Percentiles rank a stretch among this genome's conserved stretches.
Conservation (phyloP, 441 rosid genomes). For the Corymbia calophylla region DNA sequence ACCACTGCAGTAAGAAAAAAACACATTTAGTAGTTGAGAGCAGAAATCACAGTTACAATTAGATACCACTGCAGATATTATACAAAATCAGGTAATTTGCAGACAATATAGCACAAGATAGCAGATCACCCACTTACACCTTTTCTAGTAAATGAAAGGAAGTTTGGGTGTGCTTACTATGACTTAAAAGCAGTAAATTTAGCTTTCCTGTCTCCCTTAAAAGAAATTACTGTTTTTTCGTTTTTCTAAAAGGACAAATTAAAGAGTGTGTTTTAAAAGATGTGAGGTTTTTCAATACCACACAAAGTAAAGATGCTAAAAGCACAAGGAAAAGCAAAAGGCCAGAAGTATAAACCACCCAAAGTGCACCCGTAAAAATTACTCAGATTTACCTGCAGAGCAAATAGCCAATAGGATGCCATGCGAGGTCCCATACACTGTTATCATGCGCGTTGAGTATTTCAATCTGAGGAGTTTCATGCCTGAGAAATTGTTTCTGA, state of each 20-base stretch:
- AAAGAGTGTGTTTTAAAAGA: not conserved
- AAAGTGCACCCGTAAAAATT: not conserved
- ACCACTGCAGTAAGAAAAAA: constrained; percentile 65
- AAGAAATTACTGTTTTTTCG: not conserved
- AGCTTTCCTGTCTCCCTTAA: not conserved
- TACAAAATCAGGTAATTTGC: not conserved
- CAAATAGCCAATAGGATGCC: constrained; percentile 99
- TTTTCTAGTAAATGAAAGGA: not conserved
- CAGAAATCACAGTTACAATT: not conserved
- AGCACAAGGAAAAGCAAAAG: not conserved
- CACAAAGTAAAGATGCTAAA: not conserved
- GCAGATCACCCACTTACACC: not conserved
- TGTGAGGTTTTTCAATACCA: not conserved
- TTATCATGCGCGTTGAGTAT: constrained; percentile 79
- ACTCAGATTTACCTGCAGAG: constrained; percentile 71
- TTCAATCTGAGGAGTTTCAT: constrained; percentile 92
- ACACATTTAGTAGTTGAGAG: constrained; percentile 3
- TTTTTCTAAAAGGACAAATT: not conserved
- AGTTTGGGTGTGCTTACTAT: not conserved
- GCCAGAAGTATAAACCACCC: not conserved
- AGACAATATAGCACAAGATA: not conserved
- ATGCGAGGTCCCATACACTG: constrained; percentile 96
- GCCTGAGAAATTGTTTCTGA: constrained; percentile 38
- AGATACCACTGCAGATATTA: too few relatives aligned
- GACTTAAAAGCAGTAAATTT: not conserved